Percentiles rank a stretch among this genome's conserved stretches.
These are phyloP conservation scores for Selaginella tamariscina DNA, from an alignment of 75 land plant genomes.

Conservation along the genomic window DNA sequence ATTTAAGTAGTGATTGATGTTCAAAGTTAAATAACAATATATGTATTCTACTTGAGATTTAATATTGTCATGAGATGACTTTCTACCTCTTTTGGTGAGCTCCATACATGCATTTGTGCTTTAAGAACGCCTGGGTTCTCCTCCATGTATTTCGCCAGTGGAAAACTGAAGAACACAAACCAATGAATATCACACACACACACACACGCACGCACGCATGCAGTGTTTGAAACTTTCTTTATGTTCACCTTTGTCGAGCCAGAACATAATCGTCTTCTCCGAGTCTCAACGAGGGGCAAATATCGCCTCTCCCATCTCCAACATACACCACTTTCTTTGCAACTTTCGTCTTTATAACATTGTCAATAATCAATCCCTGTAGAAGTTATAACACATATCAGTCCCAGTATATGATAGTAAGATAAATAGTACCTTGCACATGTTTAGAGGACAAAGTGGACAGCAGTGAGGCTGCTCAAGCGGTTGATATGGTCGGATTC, in stretches of 20 bases:
- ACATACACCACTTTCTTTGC: conserved; percentile 37
- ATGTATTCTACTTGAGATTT: neutral
- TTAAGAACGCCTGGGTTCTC: conserved; percentile 2
- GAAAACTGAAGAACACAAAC: conserved; percentile 16
- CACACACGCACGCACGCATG: no score
- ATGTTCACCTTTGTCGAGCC: conserved; percentile 39
- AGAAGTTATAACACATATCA: no score
- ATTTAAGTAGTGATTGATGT: no score
- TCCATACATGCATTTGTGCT: conserved; percentile 21
- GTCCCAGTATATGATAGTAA: no score
- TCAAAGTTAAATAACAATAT: no score
- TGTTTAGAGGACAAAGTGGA: conserved; percentile 75
- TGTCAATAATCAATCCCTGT: neutral
- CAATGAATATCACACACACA: neutral
- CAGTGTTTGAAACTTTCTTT: neutral
- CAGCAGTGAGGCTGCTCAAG: conserved; percentile 49
- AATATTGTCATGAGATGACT: neutral
- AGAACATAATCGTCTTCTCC: conserved; percentile 38
- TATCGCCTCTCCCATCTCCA: conserved; percentile 76
- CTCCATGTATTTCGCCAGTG: conserved; percentile 15
- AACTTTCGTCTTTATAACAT: neutral
- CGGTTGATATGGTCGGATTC: conserved; percentile 49
- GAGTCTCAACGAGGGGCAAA: conserved; percentile 55
- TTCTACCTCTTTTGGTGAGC: conserved; percentile 19
- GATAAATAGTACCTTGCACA: conserved; percentile 71